Evolutionary conservation across 2,329 filamentous ascomycete genomes (phyloP), one percentile per base, ranked within the genome.

Genomic region (Zasmidium cellare): DNA sequence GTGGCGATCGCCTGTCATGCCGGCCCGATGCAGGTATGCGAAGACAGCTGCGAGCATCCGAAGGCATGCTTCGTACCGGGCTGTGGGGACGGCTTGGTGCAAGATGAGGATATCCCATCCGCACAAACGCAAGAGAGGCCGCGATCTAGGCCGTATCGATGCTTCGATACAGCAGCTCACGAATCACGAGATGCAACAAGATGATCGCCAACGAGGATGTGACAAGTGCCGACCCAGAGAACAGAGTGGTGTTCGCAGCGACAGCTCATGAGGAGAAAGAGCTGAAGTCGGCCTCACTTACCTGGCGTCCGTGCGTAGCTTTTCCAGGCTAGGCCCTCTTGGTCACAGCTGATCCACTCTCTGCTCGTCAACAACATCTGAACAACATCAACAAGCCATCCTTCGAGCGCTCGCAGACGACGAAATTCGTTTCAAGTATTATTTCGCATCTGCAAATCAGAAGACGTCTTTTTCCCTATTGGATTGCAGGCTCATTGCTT

Each of bases 11-110:
- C 47, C 55, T 58, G 54, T 61, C 57, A 58, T 55, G 55, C 20
- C 59, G 62, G 62, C 24, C 54, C 54, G 56, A 51, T 63, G 61
- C 61, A 57, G 52, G 28, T 45, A 38, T 44, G 58, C 58, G 58
- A 49, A 7, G 47, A 25, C 20, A 28, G 46, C 46, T 49, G 46
- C 46, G 25, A 2, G 22, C 9, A 49, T 28, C 46, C 46, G 46
- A 16, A 25, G 11, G 35, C 35, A 41, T 41, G 35, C 35, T 41
- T 18, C 35, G 16, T n/a, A 18, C 35, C 35, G n/a, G 35, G 35
- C 35, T 41, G 35, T 41, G 35, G 35, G 35, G 35, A 41, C 25
- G 25, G 6, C 6, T 11, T 28, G 25, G 25, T 11, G 35, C 35
- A 41, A 41, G 35, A 41, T 41, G 35, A 41, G 35, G n/a, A 14